phyloP scores from a whole-genome alignment of 2,329 filamentous ascomycete species.

The Xylaria sp. region DNA sequence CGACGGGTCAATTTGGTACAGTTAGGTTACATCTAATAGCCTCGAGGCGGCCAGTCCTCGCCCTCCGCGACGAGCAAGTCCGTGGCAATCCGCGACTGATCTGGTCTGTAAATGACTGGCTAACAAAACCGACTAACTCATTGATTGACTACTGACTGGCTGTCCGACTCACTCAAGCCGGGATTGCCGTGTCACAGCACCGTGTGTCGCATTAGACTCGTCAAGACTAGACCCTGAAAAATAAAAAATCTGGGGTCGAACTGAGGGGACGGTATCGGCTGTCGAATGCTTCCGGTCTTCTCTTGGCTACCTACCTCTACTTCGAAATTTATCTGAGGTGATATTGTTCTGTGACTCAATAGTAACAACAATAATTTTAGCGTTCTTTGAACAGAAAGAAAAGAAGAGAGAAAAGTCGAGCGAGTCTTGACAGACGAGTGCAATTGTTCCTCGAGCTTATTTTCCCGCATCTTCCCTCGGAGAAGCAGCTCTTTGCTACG shows the following conservation, averaged over 20 bases:
- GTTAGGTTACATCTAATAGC: too few relatives aligned
- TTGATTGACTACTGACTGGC: not conserved
- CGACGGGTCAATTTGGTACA: too few relatives aligned
- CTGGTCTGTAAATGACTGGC: too few relatives aligned
- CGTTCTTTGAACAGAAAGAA: not conserved
- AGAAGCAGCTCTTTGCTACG: not conserved
- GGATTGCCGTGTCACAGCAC: slow-evolving; percentile 8
- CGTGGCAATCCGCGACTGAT: too few relatives aligned
- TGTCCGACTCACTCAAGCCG: slow-evolving; percentile 22
- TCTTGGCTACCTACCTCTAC: not conserved
- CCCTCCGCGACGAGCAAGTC: too few relatives aligned
- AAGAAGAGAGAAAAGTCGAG: not conserved
- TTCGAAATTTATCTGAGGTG: not conserved
- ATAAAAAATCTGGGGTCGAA: slow-evolving; percentile 8
- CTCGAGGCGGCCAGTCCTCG: too few relatives aligned
- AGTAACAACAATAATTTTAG: not conserved
- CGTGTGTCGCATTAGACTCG: slow-evolving; percentile 23
- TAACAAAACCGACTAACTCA: not conserved
- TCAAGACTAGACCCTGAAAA: slow-evolving; percentile 23
- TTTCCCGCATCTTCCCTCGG: not conserved
- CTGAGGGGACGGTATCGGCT: slow-evolving; percentile 19
- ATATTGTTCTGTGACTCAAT: slow-evolving; percentile 4
- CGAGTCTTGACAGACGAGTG: not conserved
- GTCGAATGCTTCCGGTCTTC: not conserved
- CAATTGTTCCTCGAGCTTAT: not conserved